Evolutionary conservation across 2,329 filamentous ascomycete genomes (phyloP).

Genomic region (Sporothrix curviconia): DNA sequence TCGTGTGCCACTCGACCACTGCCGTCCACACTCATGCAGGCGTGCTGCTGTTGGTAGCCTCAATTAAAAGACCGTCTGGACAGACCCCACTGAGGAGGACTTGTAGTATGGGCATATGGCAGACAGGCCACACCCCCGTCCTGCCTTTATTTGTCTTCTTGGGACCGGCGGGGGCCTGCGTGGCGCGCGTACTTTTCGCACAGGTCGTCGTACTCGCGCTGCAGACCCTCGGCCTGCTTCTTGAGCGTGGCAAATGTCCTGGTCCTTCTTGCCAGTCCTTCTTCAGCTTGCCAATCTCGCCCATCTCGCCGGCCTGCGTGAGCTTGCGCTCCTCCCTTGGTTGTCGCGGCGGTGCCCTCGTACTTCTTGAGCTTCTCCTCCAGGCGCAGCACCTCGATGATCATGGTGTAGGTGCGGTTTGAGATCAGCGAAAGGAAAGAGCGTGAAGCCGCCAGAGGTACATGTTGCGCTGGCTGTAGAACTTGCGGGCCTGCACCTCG

Average conservation of each 20-base stretch:
- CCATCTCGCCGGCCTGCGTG: constrained; percentile 60
- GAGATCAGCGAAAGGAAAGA: constrained; percentile 97
- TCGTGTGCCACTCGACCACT: not conserved
- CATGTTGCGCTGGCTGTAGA: constrained; percentile 99
- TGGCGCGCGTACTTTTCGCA: constrained; percentile 71
- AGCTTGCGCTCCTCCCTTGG: constrained; percentile 68
- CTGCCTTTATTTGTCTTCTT: constrained; percentile 54
- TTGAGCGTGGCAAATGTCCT: constrained; percentile 79
- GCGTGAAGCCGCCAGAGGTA: constrained; percentile 98
- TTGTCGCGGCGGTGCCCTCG: constrained; percentile 56
- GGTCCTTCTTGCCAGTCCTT: constrained; percentile 72
- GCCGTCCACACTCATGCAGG: too few relatives aligned
- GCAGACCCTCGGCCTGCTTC: constrained; percentile 82
- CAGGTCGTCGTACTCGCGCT: constrained; percentile 77
- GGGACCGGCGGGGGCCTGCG: constrained; percentile 42
- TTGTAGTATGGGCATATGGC: too few relatives aligned
- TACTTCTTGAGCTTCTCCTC: constrained; percentile 85
- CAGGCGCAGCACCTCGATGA: constrained; percentile 81
- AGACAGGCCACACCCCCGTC: too few relatives aligned
- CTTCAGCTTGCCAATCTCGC: constrained; percentile 64
- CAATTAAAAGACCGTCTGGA: too few relatives aligned
- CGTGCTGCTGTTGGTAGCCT: too few relatives aligned
- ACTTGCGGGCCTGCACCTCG: constrained; percentile 98
- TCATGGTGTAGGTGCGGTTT: constrained; percentile 98
- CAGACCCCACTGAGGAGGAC: too few relatives aligned